A percentile compares a stretch with the other conserved stretches of the same genome.
Conservation (phyloP, 2,329 filamentous ascomycete genomes). For the Aspergillus ochraceoroseus region DNA sequence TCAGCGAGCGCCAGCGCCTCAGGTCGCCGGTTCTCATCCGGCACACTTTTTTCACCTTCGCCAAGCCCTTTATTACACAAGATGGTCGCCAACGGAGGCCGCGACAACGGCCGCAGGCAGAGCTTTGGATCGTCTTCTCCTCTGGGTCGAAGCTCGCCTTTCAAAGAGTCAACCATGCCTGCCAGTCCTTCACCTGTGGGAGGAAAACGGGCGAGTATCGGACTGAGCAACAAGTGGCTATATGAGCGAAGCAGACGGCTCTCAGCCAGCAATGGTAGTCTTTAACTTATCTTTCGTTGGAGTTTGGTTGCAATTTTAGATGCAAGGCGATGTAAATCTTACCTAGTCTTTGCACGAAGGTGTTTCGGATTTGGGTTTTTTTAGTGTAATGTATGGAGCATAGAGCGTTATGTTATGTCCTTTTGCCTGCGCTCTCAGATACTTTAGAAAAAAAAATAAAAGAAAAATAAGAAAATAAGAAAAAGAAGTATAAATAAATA, state of each 20-base stretch:
- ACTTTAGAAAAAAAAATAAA: background rate
- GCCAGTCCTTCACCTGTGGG: slow-evolving; percentile 64
- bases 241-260: slow-evolving; percentile 67
- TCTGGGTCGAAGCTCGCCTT: slow-evolving; percentile 35
- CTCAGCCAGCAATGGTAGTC: slow-evolving; percentile 37
- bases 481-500: too few relatives aligned
- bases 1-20: slow-evolving; percentile 36
- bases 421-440: background rate
- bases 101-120: slow-evolving; percentile 47
- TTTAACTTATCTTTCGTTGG: slow-evolving; percentile 22
- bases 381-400: slow-evolving; percentile 6
- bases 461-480: too few relatives aligned
- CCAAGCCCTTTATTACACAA: slow-evolving; percentile 63
- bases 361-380: slow-evolving; percentile 9
- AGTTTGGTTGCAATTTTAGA: slow-evolving; percentile 10
- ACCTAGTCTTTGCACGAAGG: slow-evolving; percentile 1
- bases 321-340: slow-evolving; percentile 12
- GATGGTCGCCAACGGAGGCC: slow-evolving; percentile 49
- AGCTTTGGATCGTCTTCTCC: slow-evolving; percentile 49
- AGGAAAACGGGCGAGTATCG: slow-evolving; percentile 66
- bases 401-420: slow-evolving; percentile 5
- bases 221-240: slow-evolving; percentile 88
- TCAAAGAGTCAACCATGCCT: slow-evolving; percentile 40
- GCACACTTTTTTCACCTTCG: slow-evolving; percentile 52
- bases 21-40: slow-evolving; percentile 33